Base-by-base conservation (phyloP, 2,329 filamentous ascomycete genomes). In the Beauveria brongniartii region DNA sequence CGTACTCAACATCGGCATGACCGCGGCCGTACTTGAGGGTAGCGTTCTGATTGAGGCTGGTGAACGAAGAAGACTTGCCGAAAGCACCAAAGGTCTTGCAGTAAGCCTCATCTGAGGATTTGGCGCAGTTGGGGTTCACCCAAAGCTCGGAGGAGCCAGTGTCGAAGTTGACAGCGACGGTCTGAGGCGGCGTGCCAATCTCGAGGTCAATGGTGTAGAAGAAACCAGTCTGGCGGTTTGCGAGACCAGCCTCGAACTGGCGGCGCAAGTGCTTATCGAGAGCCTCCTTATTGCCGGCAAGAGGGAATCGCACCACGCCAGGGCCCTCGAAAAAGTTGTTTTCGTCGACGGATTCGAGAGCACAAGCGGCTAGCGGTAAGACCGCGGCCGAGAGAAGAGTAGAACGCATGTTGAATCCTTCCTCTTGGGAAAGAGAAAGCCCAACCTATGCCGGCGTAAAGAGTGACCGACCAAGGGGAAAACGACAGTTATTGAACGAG, bases 131-230 rank as follows among this genome's bases (percentile, higher is more conserved):
- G 7, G 75, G 75, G 60, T 77, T 76, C 43, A 78, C 73, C 75
- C 75, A 78, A 5, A 76, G 69, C 64, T 77, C 75, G 9, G 69
- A 67, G 4, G 75, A 77, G 18, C 74, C 74, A 0, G 75, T 77
- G 62, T 78, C 75, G 54, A 78, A 70, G 62, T 74, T 70, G 63
- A 77, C 73, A 40, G 68, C 72, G 50, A 77, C 72, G 4, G 64
- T 59, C 60, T 77, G 74, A 5, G 69, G 68, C 5, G 75, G 75
- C 0, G 71, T 75, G 9, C 75, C 75, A 41, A 78, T 66, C 14
- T 64, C 62, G 22, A 78, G 62, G 18, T 75, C 71, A 51, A 76
- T 73, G 44, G 71, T 73, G 67, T 78, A 75, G 60, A 73, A 72
- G 62, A 71, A 73, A 9, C 71, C 72, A 26, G 66, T 67, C 61